Evolutionary conservation across 805 yeast species (phyloP), one percentile per base, ranked within the genome.

Genomic region (Saccharomycopsis lassenensis): DNA sequence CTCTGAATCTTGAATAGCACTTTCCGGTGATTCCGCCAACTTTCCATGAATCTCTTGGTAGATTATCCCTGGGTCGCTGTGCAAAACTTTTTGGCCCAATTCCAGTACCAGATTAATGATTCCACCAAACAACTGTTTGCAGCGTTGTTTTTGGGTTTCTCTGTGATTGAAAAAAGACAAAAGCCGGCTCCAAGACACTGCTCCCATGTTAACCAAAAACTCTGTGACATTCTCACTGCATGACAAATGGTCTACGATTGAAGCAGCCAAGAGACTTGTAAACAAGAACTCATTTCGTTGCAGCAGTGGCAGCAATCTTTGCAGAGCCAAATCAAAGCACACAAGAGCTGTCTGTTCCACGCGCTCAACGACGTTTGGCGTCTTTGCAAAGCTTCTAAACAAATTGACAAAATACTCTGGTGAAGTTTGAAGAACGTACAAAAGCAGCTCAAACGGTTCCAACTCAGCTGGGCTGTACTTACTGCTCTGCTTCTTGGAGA

Each of bases 401-500:
- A 42, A 24, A 21, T 74, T 58, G 1, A 76, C 65, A 52, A 87
- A 65, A 49, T 91, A 91, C 1, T 56, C 55, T 0, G 94, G 82
- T 48, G 82, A 84, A 0, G 94, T 82, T 53, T 91, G 97, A 29
- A 91, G 55, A 19, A 89, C 58, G 50, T 79, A 91, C 46, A 91
- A 77, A 33, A 89, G 52, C 12, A 82, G 79, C 48, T 81, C 95
- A 54, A 80, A 82, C 1, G 73, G 57, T 42, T 77, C 86, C 5
- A 83, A 62, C 44, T 83, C 91, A 46, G 82, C 91, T 15, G n/a
- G n/a, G n/a, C n/a, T n/a, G n/a, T n/a, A n/a, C n/a, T n/a, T n/a
- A n/a, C n/a, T n/a, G n/a, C n/a, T n/a, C n/a, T n/a, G n/a, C n/a
- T n/a, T n/a, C n/a, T n/a, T n/a, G n/a, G n/a, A n/a, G n/a, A n/a